Percentiles rank a stretch among this genome's conserved stretches.
These are phyloP conservation scores for Eimeria falciformis DNA, from an alignment of 169 alveolate genomes.

Conservation along the genomic window DNA sequence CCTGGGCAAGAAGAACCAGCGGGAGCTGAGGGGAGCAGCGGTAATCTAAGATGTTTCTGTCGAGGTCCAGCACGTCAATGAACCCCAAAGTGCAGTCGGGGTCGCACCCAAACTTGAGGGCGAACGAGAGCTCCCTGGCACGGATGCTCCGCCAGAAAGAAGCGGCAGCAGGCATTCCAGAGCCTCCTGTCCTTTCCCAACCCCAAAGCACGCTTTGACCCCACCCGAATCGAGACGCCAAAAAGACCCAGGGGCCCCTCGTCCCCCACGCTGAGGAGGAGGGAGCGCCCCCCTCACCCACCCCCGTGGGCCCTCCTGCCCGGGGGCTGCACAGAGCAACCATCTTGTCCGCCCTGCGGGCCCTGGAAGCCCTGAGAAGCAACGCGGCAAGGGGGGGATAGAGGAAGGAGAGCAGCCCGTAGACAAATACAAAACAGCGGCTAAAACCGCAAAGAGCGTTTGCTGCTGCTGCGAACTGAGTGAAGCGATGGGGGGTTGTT, in stretches of 20 bases:
- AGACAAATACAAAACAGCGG: neutral
- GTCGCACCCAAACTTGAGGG: slow-evolving; percentile 74
- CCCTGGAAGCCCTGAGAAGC: slow-evolving; percentile 46
- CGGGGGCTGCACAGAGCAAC: slow-evolving; percentile 44
- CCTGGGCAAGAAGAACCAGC: slow-evolving; percentile 73
- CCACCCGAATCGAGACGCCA: neutral
- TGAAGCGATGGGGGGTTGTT: slow-evolving; percentile 65
- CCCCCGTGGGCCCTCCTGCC: slow-evolving; percentile 44
- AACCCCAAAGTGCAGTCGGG: slow-evolving; percentile 61
- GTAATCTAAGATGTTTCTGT: slow-evolving; percentile 73
- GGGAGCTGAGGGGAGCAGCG: slow-evolving; percentile 76
- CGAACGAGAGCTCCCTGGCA: slow-evolving; percentile 80
- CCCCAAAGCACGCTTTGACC: neutral
- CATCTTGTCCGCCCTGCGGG: slow-evolving; percentile 67
- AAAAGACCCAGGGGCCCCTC: neutral
- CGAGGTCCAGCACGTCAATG: slow-evolving; percentile 78
- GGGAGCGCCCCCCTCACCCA: neutral
- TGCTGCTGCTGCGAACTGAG: slow-evolving; percentile 76
- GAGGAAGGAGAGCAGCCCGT: neutral
- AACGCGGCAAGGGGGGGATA: slow-evolving; percentile 75
- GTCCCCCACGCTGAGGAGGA: slow-evolving; percentile 29
- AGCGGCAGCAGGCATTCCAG: neutral
- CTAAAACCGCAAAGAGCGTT: slow-evolving; percentile 70
- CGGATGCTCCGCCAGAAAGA: slow-evolving; percentile 78
- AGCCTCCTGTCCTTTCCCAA: neutral